These are phyloP conservation scores for Microascus cirrosus DNA, from an alignment of 2,329 filamentous ascomycete genomes.

Conservation along the genomic window DNA sequence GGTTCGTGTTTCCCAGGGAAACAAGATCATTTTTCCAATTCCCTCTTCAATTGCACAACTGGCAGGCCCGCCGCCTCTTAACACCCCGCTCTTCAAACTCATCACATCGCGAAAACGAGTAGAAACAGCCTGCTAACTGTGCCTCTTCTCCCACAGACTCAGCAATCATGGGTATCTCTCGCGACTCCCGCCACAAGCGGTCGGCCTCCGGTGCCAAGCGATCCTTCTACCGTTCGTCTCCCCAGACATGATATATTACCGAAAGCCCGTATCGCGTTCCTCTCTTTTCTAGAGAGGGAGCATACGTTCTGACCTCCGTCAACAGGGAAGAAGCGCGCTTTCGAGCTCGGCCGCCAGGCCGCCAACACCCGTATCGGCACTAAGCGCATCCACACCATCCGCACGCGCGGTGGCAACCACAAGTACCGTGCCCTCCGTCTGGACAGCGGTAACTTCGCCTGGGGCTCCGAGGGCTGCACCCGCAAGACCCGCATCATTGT, in stretches of 20 bases:
- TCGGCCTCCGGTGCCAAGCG: slow-evolving; percentile 98
- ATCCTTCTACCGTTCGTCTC: slow-evolving; percentile 75
- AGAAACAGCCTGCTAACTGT: slow-evolving; percentile 1
- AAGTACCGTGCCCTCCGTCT: slow-evolving; percentile 99
- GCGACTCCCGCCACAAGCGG: slow-evolving; percentile 99
- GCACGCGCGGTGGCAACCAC: slow-evolving; percentile 96
- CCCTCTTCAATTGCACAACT: neutral
- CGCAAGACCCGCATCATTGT: slow-evolving; percentile 99
- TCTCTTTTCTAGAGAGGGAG: slow-evolving; percentile 18
- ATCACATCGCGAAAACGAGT: neutral
- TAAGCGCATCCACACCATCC: slow-evolving; percentile 94
- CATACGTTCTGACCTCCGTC: slow-evolving; percentile 67
- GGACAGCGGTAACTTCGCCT: slow-evolving; percentile 98
- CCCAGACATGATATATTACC: slow-evolving; percentile 22
- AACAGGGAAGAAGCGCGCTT: slow-evolving; percentile 90
- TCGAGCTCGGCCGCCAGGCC: slow-evolving; percentile 99
- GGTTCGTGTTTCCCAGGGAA: neutral
- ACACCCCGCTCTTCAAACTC: neutral
- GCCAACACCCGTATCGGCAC: slow-evolving; percentile 98
- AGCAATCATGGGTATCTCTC: slow-evolving; percentile 98
- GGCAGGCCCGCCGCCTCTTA: neutral
- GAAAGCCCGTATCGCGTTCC: slow-evolving; percentile 53
- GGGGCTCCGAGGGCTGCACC: slow-evolving; percentile 94
- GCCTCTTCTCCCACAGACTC: slow-evolving; percentile 38
- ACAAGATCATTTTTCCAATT: neutral